Conservation (phyloP, 805 yeast genomes). For the Scheffersomyces stipitis region DNA sequence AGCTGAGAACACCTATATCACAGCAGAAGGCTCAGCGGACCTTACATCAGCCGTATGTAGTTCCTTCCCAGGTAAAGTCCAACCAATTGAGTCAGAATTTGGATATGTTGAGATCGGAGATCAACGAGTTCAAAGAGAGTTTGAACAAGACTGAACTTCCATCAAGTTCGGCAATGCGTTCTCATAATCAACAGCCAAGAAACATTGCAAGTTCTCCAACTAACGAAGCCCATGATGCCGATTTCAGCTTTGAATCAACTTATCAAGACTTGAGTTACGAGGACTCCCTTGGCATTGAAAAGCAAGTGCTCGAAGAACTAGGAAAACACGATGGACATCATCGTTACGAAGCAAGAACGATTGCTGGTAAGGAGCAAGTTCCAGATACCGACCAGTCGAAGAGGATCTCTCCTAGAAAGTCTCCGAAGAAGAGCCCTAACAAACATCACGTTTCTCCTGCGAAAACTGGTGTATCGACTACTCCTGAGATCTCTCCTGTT, state of each 20-base stretch:
- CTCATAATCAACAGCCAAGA: not conserved
- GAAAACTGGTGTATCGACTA: too few relatives aligned
- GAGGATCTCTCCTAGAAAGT: too few relatives aligned
- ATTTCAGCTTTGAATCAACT: conserved; percentile 40
- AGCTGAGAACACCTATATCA: not conserved
- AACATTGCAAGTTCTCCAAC: not conserved
- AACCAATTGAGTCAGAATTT: conserved; percentile 42
- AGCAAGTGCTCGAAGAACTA: conserved; percentile 26
- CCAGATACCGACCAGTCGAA: too few relatives aligned
- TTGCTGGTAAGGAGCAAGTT: too few relatives aligned
- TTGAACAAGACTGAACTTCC: conserved; percentile 25
- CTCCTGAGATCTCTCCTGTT: too few relatives aligned
- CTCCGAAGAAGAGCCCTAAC: too few relatives aligned
- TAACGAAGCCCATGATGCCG: conserved; percentile 18
- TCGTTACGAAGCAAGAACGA: too few relatives aligned
- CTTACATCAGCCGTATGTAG: conserved; percentile 8
- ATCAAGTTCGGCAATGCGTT: conserved; percentile 3
- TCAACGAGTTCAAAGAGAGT: conserved; percentile 45
- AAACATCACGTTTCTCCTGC: too few relatives aligned
- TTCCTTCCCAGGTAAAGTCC: conserved; percentile 11
- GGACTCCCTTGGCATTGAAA: conserved; percentile 37
- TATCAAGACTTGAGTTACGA: conserved; percentile 41
- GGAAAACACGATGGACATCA: too few relatives aligned
- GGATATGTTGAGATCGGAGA: conserved; percentile 40
- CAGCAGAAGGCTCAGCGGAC: not conserved